A percentile compares a stretch with the other conserved stretches of the same genome.
These are phyloP conservation scores for Penicillium paxilli DNA, from an alignment of 495 filamentous ascomycete species.

Conservation along the genomic window DNA sequence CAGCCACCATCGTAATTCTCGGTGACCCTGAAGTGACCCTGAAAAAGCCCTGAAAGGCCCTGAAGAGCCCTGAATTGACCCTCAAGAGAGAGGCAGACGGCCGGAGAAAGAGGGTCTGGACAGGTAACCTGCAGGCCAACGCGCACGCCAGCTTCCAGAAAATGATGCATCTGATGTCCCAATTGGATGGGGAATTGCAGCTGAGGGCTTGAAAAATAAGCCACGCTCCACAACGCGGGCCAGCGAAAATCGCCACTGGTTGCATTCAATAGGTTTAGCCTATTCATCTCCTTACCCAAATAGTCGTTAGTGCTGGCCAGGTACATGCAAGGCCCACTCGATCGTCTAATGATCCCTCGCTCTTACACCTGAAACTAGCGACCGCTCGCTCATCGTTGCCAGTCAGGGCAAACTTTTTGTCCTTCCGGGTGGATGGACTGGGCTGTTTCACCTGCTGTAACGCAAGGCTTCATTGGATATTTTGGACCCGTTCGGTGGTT, in stretches of 20 bases:
- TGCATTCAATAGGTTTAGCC: not conserved
- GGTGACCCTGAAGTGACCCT: not conserved
- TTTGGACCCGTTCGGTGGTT: not conserved
- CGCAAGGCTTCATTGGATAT: not conserved
- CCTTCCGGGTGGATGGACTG: not conserved
- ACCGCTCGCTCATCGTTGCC: slow-evolving; percentile 6
- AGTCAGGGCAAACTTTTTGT: slow-evolving; percentile 1
- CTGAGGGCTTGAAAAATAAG: not conserved
- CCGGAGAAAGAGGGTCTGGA: not conserved
- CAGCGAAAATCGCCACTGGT: not conserved
- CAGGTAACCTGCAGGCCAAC: not conserved
- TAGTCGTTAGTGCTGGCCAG: not conserved
- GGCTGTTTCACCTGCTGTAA: slow-evolving; percentile 15
- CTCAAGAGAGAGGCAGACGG: too few species aligned
- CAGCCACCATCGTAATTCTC: not conserved
- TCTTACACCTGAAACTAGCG: slow-evolving; percentile 12
- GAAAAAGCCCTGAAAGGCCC: not conserved
- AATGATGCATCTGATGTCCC: not conserved
- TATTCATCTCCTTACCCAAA: not conserved
- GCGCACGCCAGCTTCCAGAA: not conserved
- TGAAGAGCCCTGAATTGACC: not conserved
- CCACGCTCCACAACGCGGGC: not conserved
- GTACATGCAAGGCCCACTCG: not conserved
- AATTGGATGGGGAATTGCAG: not conserved
- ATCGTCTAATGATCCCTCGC: not conserved